Evolutionary conservation across 306 rosid species (phyloP).

Genomic region (Prunus salicina): DNA sequence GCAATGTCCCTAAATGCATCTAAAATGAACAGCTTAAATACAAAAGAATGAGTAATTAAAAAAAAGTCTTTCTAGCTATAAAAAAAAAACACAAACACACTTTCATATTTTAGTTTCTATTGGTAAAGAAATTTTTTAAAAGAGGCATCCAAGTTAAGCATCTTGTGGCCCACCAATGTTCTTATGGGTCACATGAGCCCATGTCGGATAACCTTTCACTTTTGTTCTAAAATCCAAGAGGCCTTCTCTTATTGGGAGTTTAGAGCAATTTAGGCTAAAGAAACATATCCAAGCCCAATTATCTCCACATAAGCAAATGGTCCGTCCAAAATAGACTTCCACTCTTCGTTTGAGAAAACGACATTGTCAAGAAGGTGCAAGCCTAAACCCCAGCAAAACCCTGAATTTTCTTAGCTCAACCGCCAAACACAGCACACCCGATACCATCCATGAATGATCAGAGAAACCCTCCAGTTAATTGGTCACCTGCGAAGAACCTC

Average conservation of each 20-base stretch:
- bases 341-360: not conserved
- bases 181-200: too few relatives aligned
- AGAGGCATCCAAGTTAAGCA: too few relatives aligned
- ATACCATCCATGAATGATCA: constrained; percentile 24
- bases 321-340: not conserved
- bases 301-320: not conserved
- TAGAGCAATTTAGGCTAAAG: not conserved
- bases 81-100: too few relatives aligned
- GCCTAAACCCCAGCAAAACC: not conserved
- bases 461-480: constrained; percentile 22
- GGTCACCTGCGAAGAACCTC: constrained; percentile 29
- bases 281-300: not conserved
- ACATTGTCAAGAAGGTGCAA: not conserved
- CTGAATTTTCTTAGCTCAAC: not conserved
- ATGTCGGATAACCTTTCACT: too few relatives aligned
- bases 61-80: too few relatives aligned
- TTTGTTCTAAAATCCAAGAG: too few relatives aligned
- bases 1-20: not conserved
- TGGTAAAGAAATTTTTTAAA: too few relatives aligned
- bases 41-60: not conserved
- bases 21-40: not conserved
- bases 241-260: too few relatives aligned
- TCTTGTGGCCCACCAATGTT: too few relatives aligned
- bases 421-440: not conserved
- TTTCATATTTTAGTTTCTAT: too few relatives aligned